Base-by-base conservation (phyloP, 2,329 filamentous ascomycete species). In the Phyllosticta paracitricarpa region DNA sequence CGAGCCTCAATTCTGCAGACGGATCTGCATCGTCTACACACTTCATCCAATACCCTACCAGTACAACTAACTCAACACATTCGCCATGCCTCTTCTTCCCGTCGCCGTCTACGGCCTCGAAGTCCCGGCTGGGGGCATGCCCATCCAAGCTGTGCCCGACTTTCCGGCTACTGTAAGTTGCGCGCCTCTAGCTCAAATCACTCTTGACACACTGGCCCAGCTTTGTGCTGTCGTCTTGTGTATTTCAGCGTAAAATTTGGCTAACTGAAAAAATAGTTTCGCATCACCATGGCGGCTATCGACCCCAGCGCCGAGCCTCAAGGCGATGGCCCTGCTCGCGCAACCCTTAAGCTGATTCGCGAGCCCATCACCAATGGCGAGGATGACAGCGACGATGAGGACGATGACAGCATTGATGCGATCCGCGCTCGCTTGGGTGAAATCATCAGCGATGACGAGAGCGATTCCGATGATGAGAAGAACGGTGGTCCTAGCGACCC, bases 281-380 rank as follows among this genome's bases (percentile, higher is more conserved):
- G 91, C 75, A 91, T 99, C 72, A 97, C 92, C 71, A 99, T 99
- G 94, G 94, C 95, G 70, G 94, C 94, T 66, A 88, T 99, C 74
- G 93, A 99, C 74, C 94, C 94, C 62, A 91, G 85, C 70, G 89
- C 89, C 69, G 81, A 85, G 66, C 71, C 77, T 26, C 73, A 77
- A 66, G 73, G 75, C 54, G 72, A 74, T 61, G 67, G 57, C 22
- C 56, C 56, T 52, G 83, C 87, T 68, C 89, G 92, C 68, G 89
- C 94, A 59, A 99, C 94, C 58, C 81, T 99, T 70, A 96, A 94
- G 79, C 82, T 99, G 68, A 83, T 97, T 73, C 93, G 93, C 75
- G 82, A 87, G 72, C 84, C 84, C 63, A 75, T 79, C 22, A 77
- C 80, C 65, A 81, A 84, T 61, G 78, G 83, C 52, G 80, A 81